Evolutionary conservation across 2,329 filamentous ascomycete genomes (phyloP).

Genomic region (Monilinia laxa): DNA sequence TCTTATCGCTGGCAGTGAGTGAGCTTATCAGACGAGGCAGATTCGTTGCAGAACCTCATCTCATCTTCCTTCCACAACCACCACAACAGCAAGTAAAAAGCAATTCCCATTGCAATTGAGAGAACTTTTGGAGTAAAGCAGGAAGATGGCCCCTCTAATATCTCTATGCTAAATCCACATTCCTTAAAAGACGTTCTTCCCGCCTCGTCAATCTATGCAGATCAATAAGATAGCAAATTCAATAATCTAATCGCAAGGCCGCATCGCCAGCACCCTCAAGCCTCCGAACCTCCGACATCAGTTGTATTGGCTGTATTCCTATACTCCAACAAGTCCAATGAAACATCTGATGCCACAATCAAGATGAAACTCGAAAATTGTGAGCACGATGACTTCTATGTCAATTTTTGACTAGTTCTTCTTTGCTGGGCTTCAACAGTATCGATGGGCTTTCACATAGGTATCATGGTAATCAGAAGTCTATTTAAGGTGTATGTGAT

Average conservation of each 20-base stretch:
- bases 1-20: constrained; percentile 21
- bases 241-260: constrained; percentile 1
- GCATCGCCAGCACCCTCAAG: background rate
- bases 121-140: background rate
- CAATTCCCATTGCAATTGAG: background rate
- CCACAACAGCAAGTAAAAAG: background rate
- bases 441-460: background rate
- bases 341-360: background rate
- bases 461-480: background rate
- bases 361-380: background rate
- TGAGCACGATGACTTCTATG: background rate
- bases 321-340: background rate
- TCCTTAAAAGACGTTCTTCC: background rate
- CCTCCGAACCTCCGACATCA: constrained; percentile 13
- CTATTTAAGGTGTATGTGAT: background rate
- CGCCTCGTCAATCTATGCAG: background rate
- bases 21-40: constrained; percentile 22
- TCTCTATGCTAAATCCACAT: background rate
- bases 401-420: background rate
- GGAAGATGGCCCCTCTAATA: background rate
- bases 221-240: background rate
- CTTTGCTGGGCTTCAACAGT: background rate
- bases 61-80: background rate
- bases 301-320: background rate
- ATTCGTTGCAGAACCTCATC: constrained; percentile 6